Conservation (phyloP, 306 rosid species). For the Ormosia semicastrata region DNA sequence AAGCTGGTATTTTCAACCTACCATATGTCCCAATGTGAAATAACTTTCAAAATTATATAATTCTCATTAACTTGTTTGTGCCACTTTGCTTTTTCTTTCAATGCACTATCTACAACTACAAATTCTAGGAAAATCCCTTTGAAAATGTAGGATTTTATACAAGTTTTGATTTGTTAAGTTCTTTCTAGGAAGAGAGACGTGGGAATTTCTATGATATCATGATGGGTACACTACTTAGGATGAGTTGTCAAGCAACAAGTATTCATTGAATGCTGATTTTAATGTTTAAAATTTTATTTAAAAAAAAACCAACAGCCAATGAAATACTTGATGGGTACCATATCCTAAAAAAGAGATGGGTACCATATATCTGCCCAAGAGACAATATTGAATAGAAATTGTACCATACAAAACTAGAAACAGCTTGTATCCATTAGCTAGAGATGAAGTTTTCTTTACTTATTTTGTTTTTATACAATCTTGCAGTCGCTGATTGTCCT, state of each 20-base stretch:
- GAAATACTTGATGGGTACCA: too few species aligned
- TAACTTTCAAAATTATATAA: neutral
- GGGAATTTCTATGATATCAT: too few species aligned
- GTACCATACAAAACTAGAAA: neutral
- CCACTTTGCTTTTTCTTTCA: neutral
- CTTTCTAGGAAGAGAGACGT: neutral
- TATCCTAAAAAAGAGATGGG: too few species aligned
- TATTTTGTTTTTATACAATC: neutral
- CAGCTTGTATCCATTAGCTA: neutral
- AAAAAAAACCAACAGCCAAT: too few species aligned
- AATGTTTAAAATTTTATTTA: too few species aligned
- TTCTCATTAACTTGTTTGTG: neutral
- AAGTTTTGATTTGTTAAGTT: neutral
- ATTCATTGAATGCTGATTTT: too few species aligned
- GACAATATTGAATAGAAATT: neutral
- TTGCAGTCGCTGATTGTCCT: neutral
- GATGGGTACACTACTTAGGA: too few species aligned
- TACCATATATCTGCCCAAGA: neutral
- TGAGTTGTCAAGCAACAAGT: too few species aligned
- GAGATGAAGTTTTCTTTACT: neutral
- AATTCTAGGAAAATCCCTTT: neutral
- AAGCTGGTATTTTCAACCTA: neutral
- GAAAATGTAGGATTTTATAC: neutral
- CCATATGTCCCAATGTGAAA: neutral
- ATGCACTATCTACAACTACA: neutral